Evolutionary conservation across 2,329 filamentous ascomycete genomes (phyloP), one percentile per base, ranked within the genome.

Genomic region (Xylariaceae sp.): DNA sequence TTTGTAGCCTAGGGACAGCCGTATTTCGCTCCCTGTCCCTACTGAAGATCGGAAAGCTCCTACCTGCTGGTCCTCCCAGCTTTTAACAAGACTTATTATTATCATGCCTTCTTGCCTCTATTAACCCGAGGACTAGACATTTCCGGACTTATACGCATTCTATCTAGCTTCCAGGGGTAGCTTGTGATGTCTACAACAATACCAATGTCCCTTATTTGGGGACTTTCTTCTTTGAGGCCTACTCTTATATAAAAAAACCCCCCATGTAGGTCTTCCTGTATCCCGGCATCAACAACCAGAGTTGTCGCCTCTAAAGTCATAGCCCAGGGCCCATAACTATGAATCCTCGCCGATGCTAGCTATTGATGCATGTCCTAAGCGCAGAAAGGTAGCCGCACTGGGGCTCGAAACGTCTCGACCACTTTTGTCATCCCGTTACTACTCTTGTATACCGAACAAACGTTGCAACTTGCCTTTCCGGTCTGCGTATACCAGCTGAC

Each of bases 401-500:
- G 52, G 39, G 46, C 44, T 46, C 42, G 44, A 44, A 16, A 45
- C 35, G 35, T 55, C 43, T 50, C 44, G 41, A 21, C 20, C 29
- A 47, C 36, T 55, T 54, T 55, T 53, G 55, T 55, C 51, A 58
- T 50, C 45, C 15, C 27, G 26, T 53, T 48, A 41, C 55, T 43
- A 37, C 41, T 55, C 49, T 50, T 26, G 32, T 33, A 53, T 33
- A 52, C 56, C 53, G 44, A 55, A n/a, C 41, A 45, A 33, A 37
- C 42, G 44, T 54, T 57, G 40, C 46, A 50, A 55, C 37, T 55
- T 47, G 47, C 23, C 23, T 40, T 40, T 27, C 50, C 56, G 50
- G 50, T 57, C 47, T 55, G 58, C 58, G 53, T 50, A 54, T 59
- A 52, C 50, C 52, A 55, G 58, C 58, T 61, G 58, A 61, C 53